These are phyloP conservation scores for Arachnomyces sp. DNA, from an alignment of 2,329 filamentous ascomycete species.

Conservation along the genomic window DNA sequence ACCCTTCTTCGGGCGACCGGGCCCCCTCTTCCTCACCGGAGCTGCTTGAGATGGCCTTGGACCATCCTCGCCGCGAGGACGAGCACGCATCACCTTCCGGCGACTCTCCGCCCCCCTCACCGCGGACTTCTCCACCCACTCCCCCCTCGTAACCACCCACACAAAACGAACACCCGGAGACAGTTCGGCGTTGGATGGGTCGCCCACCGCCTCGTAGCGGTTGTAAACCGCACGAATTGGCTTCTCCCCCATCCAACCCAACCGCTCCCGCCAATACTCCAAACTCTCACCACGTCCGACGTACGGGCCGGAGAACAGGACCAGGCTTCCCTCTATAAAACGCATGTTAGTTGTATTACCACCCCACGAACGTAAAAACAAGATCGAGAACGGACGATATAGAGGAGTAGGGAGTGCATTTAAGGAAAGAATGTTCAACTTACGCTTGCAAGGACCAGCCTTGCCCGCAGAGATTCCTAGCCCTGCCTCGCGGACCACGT, in stretches of 20 bases:
- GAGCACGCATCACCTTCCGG: no score
- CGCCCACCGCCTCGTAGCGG: conserved; percentile 13
- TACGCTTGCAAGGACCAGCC: no score
- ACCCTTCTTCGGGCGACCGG: background rate
- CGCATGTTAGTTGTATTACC: conserved; percentile 1
- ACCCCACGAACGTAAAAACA: conserved; percentile 2
- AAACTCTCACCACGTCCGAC: conserved; percentile 4
- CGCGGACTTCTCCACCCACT: conserved; percentile 12
- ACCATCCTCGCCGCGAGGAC: no score
- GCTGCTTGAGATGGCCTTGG: no score
- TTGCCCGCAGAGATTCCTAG: background rate
- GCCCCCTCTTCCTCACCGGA: background rate
- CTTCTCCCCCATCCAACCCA: conserved; percentile 12
- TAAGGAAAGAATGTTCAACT: no score
- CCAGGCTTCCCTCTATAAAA: conserved; percentile 7
- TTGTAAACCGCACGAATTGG: conserved; percentile 4
- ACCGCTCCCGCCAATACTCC: conserved; percentile 10
- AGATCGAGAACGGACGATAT: no score
- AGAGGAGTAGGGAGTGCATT: no score
- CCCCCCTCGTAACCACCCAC: conserved; percentile 10
- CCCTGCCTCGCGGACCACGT: background rate
- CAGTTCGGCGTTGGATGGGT: conserved; percentile 4
- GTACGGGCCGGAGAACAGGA: conserved; percentile 9
- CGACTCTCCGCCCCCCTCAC: conserved; percentile 2
- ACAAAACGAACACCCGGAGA: conserved; percentile 5